Conservation (phyloP, 106 monocot species). For the Dioscorea dumetorum region DNA sequence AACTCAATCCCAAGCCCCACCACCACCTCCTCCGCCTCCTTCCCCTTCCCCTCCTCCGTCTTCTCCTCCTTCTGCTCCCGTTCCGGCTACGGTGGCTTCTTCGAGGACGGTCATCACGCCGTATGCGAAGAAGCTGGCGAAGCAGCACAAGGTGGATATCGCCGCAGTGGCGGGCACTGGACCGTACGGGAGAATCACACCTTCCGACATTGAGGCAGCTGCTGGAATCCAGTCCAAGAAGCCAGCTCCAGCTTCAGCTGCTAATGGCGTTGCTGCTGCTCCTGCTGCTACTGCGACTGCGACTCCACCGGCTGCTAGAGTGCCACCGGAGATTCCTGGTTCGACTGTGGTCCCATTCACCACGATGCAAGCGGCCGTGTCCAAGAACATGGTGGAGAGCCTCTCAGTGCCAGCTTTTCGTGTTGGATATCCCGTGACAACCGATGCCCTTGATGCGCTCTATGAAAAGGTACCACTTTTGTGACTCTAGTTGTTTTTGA, state of each 20-base stretch:
- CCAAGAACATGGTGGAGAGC: slow-evolving; percentile 97
- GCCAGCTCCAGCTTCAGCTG: slow-evolving; percentile 3
- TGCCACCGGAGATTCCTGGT: slow-evolving; percentile 39
- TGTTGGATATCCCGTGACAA: slow-evolving; percentile 78
- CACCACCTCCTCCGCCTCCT: slow-evolving; percentile 20
- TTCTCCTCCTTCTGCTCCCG: background rate
- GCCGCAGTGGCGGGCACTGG: slow-evolving; percentile 58
- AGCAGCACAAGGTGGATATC: slow-evolving; percentile 90
- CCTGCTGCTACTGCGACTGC: slow-evolving; percentile 10
- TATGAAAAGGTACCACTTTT: slow-evolving; percentile 66
- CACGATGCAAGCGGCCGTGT: slow-evolving; percentile 80
- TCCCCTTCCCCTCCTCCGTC: slow-evolving; percentile 15
- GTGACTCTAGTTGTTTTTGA: background rate
- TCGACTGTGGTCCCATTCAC: slow-evolving; percentile 75
- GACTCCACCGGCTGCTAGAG: slow-evolving; percentile 2
- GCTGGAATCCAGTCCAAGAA: slow-evolving; percentile 64
- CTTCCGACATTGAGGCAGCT: slow-evolving; percentile 67
- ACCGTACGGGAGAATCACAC: slow-evolving; percentile 67
- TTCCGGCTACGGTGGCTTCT: slow-evolving; percentile 10
- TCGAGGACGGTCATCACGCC: slow-evolving; percentile 58
- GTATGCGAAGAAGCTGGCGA: slow-evolving; percentile 87
- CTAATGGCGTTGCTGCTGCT: slow-evolving; percentile 2
- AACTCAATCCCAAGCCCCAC: slow-evolving; percentile 9
- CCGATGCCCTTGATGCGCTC: slow-evolving; percentile 71
- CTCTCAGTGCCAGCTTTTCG: slow-evolving; percentile 83